Conservation (phyloP, 352 stramenopile genomes). For the Phytophthora lateralis region DNA sequence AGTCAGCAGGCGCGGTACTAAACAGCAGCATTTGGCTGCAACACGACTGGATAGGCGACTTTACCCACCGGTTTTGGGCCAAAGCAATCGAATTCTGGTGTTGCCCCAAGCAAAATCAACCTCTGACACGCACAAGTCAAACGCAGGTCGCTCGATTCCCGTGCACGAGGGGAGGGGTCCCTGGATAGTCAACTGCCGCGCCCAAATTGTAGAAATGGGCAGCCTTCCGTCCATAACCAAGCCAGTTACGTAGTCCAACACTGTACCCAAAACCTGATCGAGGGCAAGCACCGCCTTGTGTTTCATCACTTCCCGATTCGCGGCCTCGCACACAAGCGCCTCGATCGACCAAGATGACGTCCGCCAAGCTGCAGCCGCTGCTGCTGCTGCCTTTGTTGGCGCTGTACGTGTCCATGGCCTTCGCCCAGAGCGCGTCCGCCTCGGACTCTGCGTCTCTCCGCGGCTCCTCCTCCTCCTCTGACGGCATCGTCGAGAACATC, state of each 20-base stretch:
- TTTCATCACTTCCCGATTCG: slow-evolving; percentile 25
- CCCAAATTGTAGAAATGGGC: slow-evolving; percentile 1
- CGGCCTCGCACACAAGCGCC: slow-evolving; percentile 4
- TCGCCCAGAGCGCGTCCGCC: slow-evolving; percentile 2
- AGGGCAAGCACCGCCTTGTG: not conserved
- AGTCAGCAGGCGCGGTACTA: no score
- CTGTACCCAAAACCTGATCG: not conserved
- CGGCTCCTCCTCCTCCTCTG: slow-evolving; percentile 27
- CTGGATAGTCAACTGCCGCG: slow-evolving; percentile 14
- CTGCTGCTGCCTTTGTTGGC: slow-evolving; percentile 24
- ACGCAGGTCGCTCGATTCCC: slow-evolving; percentile 1
- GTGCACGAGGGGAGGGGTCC: no score
- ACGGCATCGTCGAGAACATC: slow-evolving; percentile 27
- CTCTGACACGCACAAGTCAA: slow-evolving; percentile 11
- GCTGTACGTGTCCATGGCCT: slow-evolving; percentile 11
- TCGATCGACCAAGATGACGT: slow-evolving; percentile 1
- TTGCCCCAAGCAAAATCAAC: no score
- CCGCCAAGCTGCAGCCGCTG: slow-evolving; percentile 18
- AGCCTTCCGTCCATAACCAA: no score
- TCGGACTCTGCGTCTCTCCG: slow-evolving; percentile 21
- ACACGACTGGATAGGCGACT: no score
- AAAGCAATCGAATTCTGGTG: no score
- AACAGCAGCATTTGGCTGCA: no score
- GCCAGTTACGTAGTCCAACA: no score
- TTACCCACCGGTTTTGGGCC: no score